Evolutionary conservation across 2,329 filamentous ascomycete genomes (phyloP), one percentile per base, ranked within the genome.

Genomic region (Colletotrichum karsti): DNA sequence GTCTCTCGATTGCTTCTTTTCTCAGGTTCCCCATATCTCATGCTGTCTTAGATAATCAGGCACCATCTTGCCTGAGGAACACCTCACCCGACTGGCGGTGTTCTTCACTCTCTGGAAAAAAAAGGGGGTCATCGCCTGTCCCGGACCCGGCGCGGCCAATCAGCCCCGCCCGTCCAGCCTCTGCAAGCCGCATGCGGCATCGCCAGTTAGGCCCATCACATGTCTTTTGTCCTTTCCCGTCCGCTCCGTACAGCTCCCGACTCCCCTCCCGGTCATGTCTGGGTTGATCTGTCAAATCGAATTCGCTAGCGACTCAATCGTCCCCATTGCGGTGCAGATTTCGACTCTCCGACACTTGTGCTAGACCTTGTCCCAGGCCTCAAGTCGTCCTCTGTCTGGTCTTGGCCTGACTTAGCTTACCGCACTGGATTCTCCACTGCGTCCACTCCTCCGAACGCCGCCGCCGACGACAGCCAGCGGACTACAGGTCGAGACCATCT

Each of bases 111-210:
- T 18, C 15, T 12, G 42, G 24, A 28, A 9, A 22, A 44, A 59
- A 59, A 50, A 48, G 33, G 56, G 56, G 56, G 57, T 60, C 44
- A n/a, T 60, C 18, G 41, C 28, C 26, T 58, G 41, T 33, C 28
- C 46, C 35, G 33, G 44, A 24, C 60, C 55, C 60, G 46, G 39
- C 64, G 60, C 64, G 60, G 64, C 60, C 53, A 58, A 67, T 64
- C 46, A 64, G 24, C 60, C 64, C 53, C 46, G 44, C 60, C 60
- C 26, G 28, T 58, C 64, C 58, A 64, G 53, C 59, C 35, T 51
- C 59, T 54, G 18, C 35, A 64, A 42, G 60, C 64, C 53, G 64
- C 64, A 67, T 67, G 64, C 64, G 60, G 64, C 50, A 58, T 54
- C 60, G 22, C 44, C 30, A 58, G 30, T 28, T 12, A 54, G 60